Base-by-base conservation (phyloP, 257 asterid genomes). In the Ophiorrhiza pumila region DNA sequence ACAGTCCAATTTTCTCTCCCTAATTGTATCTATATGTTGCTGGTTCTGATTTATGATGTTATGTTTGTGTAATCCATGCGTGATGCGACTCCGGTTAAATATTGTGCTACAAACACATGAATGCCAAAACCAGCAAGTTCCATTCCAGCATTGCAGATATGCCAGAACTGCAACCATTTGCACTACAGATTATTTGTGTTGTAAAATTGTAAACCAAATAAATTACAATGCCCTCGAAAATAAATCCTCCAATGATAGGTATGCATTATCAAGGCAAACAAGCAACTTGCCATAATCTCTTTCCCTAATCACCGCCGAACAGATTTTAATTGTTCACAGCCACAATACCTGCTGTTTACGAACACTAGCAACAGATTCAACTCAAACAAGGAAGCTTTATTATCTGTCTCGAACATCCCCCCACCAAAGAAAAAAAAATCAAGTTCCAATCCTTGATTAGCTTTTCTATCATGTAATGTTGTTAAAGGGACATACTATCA, bases 11-110 rank as follows among this genome's bases (percentile, higher is more conserved):
- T 42, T 81, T 75, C 53, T 45, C 77, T 71, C 68, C 61, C 35
- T 77, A 20, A 69, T 39, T 76, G 83, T 76, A 81, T 80, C 79
- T 77, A 71, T 49, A n/a, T 82, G 80, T 72, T 39, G 80, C 71
- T 57, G 17, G 79, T 45, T 47, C 62, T 68, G 43, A 55, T 69
- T 75, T 64, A 39, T n/a, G n/a, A 47, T 83, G 80, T 58, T 47
- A 25, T 53, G 67, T 65, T 34, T 56, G 43, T 68, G 27, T 55
- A 56, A 68, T 55, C 25, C 57, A 66, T 73, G 76, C 63, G n/a
- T n/a, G n/a, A n/a, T n/a, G n/a, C n/a, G n/a, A n/a, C 41, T 49
- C 11, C 60, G 7, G 7, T 55, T 80, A 34, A 41, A 29, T 43
- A 66, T 43, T 64, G 59, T 74, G 5, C 65, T 23, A 59, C 59